A percentile compares a stretch with the other conserved stretches of the same genome.
phyloP scores from a whole-genome alignment of 352 stramenopile species.

The Phytophthora palmivora region DNA sequence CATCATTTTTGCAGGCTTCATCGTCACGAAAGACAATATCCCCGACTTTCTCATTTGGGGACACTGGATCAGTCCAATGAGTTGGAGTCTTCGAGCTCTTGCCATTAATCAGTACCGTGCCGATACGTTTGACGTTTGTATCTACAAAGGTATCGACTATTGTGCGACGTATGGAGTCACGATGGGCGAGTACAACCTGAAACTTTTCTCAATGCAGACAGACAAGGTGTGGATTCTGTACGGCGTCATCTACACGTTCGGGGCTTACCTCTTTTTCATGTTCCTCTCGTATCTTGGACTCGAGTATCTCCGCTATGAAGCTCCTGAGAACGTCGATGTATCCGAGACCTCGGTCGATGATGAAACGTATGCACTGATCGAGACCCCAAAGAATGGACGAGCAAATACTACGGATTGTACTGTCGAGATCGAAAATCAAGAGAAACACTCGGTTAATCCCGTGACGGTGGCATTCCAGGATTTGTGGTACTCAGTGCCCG shows the following conservation, averaged over 20 bases:
- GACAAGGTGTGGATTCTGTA: conserved; percentile 41
- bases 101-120: conserved; percentile 47
- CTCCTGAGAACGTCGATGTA: conserved; percentile 25
- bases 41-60: conserved; percentile 52
- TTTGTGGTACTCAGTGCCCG: conserved; percentile 58
- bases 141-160: conserved; percentile 45
- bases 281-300: conserved; percentile 21
- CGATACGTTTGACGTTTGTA: conserved; percentile 28
- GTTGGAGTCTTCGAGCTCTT: conserved; percentile 48
- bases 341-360: conserved; percentile 13
- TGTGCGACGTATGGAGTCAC: conserved; percentile 28
- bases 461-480: conserved; percentile 46
- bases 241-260: conserved; percentile 23
- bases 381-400: conserved; percentile 22
- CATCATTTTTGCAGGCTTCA: conserved; percentile 56
- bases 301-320: conserved; percentile 26
- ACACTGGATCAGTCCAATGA: conserved; percentile 63
- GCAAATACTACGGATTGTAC: conserved; percentile 4
- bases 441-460: conserved; percentile 21
- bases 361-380: conserved; percentile 19
- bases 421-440: conserved; percentile 16
- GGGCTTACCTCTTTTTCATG: conserved; percentile 30
- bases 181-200: conserved; percentile 44
- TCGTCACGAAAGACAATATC: conserved; percentile 49
- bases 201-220: conserved; percentile 36